These are phyloP conservation scores for Sporisorium exsertum DNA, from an alignment of 1,284 basidiomycete genomes.

Conservation along the genomic window DNA sequence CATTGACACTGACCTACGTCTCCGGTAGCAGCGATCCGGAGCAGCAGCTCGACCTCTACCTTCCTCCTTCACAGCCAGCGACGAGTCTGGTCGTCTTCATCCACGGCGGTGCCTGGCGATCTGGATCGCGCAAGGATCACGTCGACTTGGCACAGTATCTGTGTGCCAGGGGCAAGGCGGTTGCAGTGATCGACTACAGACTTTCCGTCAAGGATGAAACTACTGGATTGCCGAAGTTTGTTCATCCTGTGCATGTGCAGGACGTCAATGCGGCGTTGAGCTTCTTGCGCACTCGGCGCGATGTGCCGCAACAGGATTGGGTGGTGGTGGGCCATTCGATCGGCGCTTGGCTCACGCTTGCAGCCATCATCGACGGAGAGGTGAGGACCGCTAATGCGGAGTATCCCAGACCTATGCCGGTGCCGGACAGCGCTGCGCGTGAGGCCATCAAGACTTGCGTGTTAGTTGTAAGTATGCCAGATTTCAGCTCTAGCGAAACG, in stretches of 20 bases:
- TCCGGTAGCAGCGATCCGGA: slow-evolving; percentile 27
- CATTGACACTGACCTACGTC: slow-evolving; percentile 23
- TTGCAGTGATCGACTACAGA: slow-evolving; percentile 48
- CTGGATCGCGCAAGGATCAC: slow-evolving; percentile 37
- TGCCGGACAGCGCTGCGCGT: slow-evolving; percentile 1
- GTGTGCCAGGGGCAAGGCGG: slow-evolving; percentile 23
- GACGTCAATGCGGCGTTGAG: slow-evolving; percentile 37
- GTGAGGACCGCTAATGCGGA: not conserved
- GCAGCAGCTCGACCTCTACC: slow-evolving; percentile 46
- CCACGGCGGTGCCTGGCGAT: slow-evolving; percentile 53
- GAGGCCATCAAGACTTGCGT: slow-evolving; percentile 32
- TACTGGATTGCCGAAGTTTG: slow-evolving; percentile 10
- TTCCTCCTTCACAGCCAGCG: slow-evolving; percentile 8
- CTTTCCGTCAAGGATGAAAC: slow-evolving; percentile 34
- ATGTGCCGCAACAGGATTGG: slow-evolving; percentile 21
- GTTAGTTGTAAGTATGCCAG: slow-evolving; percentile 33
- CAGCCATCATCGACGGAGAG: slow-evolving; percentile 19
- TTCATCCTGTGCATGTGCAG: slow-evolving; percentile 38
- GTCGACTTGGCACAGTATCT: slow-evolving; percentile 32
- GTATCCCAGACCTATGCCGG: slow-evolving; percentile 25
- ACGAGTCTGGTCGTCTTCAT: slow-evolving; percentile 35
- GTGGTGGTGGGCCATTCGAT: slow-evolving; percentile 47
- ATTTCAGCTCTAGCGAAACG: not conserved
- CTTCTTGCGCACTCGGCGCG: slow-evolving; percentile 18
- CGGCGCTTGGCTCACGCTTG: slow-evolving; percentile 41